A percentile compares a stretch with the other conserved stretches of the same genome.
phyloP scores from a whole-genome alignment of 208 protist species.

The Entamoeba histolytica region DNA sequence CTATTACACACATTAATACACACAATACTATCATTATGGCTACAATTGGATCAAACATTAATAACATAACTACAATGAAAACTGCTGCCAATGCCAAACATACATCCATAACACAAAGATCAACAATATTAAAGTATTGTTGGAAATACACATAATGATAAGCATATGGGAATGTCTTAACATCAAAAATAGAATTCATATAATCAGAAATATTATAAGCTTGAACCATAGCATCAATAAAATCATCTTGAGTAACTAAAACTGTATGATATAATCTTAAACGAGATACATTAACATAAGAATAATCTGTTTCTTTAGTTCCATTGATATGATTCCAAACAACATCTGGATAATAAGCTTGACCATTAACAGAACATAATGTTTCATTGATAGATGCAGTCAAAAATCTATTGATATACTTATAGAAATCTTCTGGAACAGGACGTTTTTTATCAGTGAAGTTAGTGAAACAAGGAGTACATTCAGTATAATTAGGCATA shows the following conservation, averaged over 20 bases:
- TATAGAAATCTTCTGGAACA: too few species aligned
- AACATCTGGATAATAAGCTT: too few species aligned
- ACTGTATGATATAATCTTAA: constrained; percentile 19
- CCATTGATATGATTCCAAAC: neutral
- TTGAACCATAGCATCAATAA: constrained; percentile 21
- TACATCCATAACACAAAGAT: constrained; percentile 17
- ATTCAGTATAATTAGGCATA: too few species aligned
- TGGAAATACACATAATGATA: constrained; percentile 46
- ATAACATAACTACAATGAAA: constrained; percentile 25
- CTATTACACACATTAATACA: constrained; percentile 28
- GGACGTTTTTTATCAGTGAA: too few species aligned
- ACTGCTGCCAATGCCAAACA: constrained; percentile 27
- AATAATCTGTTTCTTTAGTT: neutral
- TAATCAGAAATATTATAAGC: constrained; percentile 10
- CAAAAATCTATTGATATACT: too few species aligned
- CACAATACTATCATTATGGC: constrained; percentile 29
- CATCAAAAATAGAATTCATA: too few species aligned
- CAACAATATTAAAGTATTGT: constrained; percentile 36
- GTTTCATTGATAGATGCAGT: too few species aligned
- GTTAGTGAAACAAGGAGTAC: too few species aligned
- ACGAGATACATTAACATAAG: constrained; percentile 1
- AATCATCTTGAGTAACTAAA: constrained; percentile 26
- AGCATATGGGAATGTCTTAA: constrained; percentile 31
- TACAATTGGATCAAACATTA: constrained; percentile 17
- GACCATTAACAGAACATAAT: too few species aligned